Conservation (phyloP, 2,329 filamentous ascomycete species). For the Nigrospora sphaerica region DNA sequence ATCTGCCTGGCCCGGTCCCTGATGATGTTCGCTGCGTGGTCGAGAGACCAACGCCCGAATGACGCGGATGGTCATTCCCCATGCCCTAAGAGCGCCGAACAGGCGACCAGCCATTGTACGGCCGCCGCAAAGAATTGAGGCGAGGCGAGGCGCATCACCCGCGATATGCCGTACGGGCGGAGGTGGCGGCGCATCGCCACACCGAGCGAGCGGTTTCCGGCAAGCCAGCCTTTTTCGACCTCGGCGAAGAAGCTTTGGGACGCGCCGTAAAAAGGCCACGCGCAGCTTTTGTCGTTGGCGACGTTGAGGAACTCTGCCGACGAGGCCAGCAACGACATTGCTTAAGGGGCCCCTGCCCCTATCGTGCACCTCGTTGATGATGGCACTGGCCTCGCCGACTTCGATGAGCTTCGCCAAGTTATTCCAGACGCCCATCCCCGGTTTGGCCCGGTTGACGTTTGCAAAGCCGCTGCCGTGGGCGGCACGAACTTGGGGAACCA, state of each 20-base stretch:
- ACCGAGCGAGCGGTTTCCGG: conserved; percentile 28
- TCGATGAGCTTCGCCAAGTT: conserved; percentile 27
- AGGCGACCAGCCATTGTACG: conserved; percentile 29
- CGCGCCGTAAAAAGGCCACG: conserved; percentile 40
- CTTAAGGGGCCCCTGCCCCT: conserved; percentile 25
- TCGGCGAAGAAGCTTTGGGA: conserved; percentile 34
- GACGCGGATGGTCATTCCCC: conserved; percentile 44
- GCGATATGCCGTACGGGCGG: conserved; percentile 43
- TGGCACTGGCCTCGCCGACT: conserved; percentile 22
- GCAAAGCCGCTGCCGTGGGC: conserved; percentile 15
- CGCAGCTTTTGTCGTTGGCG: conserved; percentile 32
- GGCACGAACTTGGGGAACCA: conserved; percentile 47
- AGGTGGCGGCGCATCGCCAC: conserved; percentile 43
- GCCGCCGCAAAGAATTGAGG: conserved; percentile 42
- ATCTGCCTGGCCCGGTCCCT: no score
- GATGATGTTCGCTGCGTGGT: conserved; percentile 27
- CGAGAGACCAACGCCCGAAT: conserved; percentile 40
- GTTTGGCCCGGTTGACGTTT: conserved; percentile 10
- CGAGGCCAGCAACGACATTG: conserved; percentile 21
- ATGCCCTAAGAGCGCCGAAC: conserved; percentile 34
- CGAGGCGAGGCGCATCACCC: conserved; percentile 43
- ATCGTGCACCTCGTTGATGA: conserved; percentile 24
- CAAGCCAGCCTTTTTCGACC: conserved; percentile 34
- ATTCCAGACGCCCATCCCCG: conserved; percentile 9
- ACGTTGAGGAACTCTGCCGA: conserved; percentile 20